These are phyloP conservation scores for Dalbergia cochinchinensis DNA, from an alignment of 306 rosid species.

Conservation along the genomic window DNA sequence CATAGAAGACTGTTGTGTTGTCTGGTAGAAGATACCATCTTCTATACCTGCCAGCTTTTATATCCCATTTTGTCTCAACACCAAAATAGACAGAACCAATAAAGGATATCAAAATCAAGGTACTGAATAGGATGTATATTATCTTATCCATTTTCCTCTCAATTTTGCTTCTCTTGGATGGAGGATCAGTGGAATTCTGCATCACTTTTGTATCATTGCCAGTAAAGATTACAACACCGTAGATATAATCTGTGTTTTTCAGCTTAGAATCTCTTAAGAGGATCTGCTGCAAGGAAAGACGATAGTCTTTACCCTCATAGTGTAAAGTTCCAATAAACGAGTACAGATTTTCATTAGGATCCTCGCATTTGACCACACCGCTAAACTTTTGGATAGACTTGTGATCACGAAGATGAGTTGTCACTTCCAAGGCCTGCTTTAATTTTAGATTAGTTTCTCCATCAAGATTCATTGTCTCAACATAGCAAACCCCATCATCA, in stretches of 20 bases:
- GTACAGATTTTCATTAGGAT: slow-evolving; percentile 89
- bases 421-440: slow-evolving; percentile 77
- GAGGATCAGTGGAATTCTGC: slow-evolving; percentile 88
- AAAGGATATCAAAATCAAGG: slow-evolving; percentile 74
- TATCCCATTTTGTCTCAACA: slow-evolving; percentile 64
- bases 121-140: slow-evolving; percentile 78
- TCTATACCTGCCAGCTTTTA: slow-evolving; percentile 46
- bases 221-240: slow-evolving; percentile 79
- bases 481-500: slow-evolving; percentile 87
- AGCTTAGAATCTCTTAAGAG: slow-evolving; percentile 92
- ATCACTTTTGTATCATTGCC: slow-evolving; percentile 94
- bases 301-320: slow-evolving; percentile 54
- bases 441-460: slow-evolving; percentile 94
- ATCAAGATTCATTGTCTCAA: slow-evolving; percentile 93
- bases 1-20: slow-evolving; percentile 60
- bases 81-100: slow-evolving; percentile 75
- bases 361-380: slow-evolving; percentile 82
- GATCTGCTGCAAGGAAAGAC: slow-evolving; percentile 79
- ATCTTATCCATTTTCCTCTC: slow-evolving; percentile 92
- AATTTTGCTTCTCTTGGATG: slow-evolving; percentile 91
- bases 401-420: slow-evolving; percentile 63
- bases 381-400: slow-evolving; percentile 59
- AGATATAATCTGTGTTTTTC: slow-evolving; percentile 79
- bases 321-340: slow-evolving; percentile 75
- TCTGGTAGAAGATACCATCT: slow-evolving; percentile 93